phyloP scores from a whole-genome alignment of 2,329 filamentous ascomycete genomes.

The Penicillium sp. region DNA sequence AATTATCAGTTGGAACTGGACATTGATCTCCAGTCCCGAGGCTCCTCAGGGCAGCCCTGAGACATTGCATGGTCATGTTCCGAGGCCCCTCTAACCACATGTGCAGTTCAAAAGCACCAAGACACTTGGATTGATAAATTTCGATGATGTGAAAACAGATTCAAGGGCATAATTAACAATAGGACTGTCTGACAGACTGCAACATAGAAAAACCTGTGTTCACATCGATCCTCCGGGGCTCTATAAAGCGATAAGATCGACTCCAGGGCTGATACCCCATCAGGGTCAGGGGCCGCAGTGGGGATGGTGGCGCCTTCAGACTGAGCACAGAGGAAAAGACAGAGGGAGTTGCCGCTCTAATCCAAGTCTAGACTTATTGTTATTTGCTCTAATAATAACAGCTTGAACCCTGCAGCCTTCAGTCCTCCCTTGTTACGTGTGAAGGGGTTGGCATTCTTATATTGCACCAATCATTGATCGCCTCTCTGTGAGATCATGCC shows the following conservation, averaged over 20 bases:
- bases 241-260: conserved; percentile 4
- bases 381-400: conserved; percentile 5
- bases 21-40: background rate
- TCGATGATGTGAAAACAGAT: background rate
- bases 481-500: background rate
- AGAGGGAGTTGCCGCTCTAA: background rate
- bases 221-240: background rate
- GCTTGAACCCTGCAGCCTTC: background rate
- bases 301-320: conserved; percentile 3
- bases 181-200: background rate
- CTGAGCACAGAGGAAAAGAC: background rate
- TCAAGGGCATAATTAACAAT: background rate
- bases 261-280: background rate
- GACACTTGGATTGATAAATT: background rate
- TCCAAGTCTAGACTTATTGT: conserved; percentile 1
- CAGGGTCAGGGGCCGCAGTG: conserved; percentile 8
- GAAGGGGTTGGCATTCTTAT: conserved; percentile 2
- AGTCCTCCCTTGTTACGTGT: background rate
- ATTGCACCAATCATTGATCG: conserved; percentile 1
- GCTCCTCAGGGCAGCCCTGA: background rate
- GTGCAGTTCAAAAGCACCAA: background rate
- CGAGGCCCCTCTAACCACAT: background rate
- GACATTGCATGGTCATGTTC: background rate
- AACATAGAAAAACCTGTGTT: background rate
- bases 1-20: too few species aligned